Base-by-base conservation (phyloP, 345 rosid species). In the Camelina hispida region DNA sequence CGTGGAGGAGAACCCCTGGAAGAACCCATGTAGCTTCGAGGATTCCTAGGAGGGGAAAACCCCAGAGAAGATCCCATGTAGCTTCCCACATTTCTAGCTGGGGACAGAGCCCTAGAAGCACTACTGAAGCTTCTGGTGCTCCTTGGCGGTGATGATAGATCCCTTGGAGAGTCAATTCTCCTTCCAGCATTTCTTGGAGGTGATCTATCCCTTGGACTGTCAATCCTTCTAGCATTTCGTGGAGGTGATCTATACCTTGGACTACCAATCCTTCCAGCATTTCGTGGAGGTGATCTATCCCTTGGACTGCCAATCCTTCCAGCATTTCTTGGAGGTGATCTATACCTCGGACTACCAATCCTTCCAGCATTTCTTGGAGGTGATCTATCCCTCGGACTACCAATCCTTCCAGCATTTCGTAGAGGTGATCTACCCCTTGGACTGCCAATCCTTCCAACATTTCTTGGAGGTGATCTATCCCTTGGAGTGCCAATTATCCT, bases 371-470 rank as follows among this genome's bases (percentile, higher is more conserved):
- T 68, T 44, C 68, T 75, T 59, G 55, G 62, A 0, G 72, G 71
- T 67, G 79, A 62, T 34, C 23, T 40, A 40, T 22, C 63, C 50
- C 79, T 68, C 25, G 57, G 34, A 53, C 0, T 8, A 3, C 64
- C 64, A 9, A 69, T 15, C 46, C 74, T 68, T 62, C 43, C 48
- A 7, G 16, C 1, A 40, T 7, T 20, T 32, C 69, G 61, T 16
- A 83, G 85, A 7, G 90, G 93, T 13, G 96, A 87, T 40, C 82
- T 56, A 23, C 72, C 96, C 83, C 89, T 82, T 57, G 91, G 84
- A 58, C 75, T 66, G 5, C 7, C 52, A 3, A 15, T 10, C 55
- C 73, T 70, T 57, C 32, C 12, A 42, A 12, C 3, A 42, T 13
- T 58, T 40, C 56, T 46, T 28, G 84, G 83, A 14, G 88, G 89